Evolutionary conservation across 2,329 filamentous ascomycete genomes (phyloP), one percentile per base, ranked within the genome.

Genomic region (Alternaria metachromatica): DNA sequence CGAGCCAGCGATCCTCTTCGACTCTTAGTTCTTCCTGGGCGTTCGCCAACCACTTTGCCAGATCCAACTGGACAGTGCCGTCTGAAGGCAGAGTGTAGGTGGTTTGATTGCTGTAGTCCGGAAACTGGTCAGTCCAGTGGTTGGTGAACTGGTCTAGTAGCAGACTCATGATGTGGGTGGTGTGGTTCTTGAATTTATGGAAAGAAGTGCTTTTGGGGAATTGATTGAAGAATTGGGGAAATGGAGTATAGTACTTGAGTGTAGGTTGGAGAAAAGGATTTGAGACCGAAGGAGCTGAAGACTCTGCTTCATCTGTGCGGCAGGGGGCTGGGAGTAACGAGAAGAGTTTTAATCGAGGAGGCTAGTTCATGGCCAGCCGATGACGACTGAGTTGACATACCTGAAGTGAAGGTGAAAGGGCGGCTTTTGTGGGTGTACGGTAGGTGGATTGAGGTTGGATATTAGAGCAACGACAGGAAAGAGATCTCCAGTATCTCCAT

Each of bases 381-480:
- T 55, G 25, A 28, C 26, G 25, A 57, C 11, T 15, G 58, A 11
- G 21, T 50, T 46, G 43, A 51, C 72, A 58, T 72, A 72, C 70
- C 65, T 66, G 26, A 28, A 57, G 28, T 67, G 50, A 50, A 57
- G 25, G 64, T 64, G 64, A 68, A 64, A 63, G 61, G 41, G 37
- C 44, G 12, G 10, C n/a, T 58, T 30, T 7, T 30, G 2, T 21
- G n/a, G 21, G 48, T 15, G 12, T 12, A 5, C 6, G n/a, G 30
- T 13, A 51, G 25, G 6, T 12, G 2, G 33, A 25, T 18, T 43
- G 23, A 26, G 7, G 3, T 18, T 26, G 37, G 46, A 7, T 2
- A 1, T 23, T 0, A 1, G 5, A 25, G 5, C 12, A 13, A 25
- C 9, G 3, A 11, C 21, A 25, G 13, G 1, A 4, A 23, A 12